Percentiles rank a stretch among this genome's conserved stretches.
Evolutionary conservation across 495 filamentous ascomycete genomes (phyloP).

Genomic region (Tirmania nivea): DNA sequence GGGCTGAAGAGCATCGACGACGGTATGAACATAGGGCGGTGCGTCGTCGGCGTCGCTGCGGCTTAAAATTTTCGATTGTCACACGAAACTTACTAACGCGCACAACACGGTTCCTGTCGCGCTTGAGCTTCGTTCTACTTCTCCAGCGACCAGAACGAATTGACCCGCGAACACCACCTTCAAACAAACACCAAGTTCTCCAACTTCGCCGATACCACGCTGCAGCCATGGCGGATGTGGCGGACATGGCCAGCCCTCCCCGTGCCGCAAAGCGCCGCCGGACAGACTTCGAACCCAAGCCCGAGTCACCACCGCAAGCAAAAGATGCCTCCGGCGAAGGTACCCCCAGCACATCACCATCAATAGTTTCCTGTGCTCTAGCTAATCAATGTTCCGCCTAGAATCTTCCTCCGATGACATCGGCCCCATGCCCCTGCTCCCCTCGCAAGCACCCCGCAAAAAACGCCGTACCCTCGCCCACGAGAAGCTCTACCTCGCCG

Average conservation of each 20-base stretch:
- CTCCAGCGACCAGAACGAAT: too few relatives aligned
- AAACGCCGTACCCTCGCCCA: conserved; percentile 77
- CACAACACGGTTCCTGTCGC: too few relatives aligned
- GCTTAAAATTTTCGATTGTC: too few relatives aligned
- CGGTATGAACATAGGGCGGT: too few relatives aligned
- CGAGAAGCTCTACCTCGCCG: conserved; percentile 82
- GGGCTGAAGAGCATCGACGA: too few relatives aligned
- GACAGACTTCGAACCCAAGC: background rate
- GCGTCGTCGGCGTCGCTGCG: too few relatives aligned
- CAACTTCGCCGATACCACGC: too few relatives aligned
- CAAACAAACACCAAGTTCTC: too few relatives aligned
- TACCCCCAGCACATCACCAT: background rate
- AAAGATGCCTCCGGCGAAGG: background rate
- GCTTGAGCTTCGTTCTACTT: too few relatives aligned
- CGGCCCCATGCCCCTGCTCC: conserved; percentile 57
- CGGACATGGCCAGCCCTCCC: background rate
- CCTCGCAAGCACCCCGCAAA: conserved; percentile 51
- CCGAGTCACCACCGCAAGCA: background rate
- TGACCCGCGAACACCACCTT: too few relatives aligned
- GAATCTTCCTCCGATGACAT: conserved; percentile 78
- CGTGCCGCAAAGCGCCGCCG: background rate
- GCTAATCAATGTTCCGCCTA: background rate
- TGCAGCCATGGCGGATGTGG: background rate
- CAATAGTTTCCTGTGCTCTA: background rate
- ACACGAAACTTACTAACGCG: too few relatives aligned